Base-by-base conservation (phyloP, 768 basidiomycete genomes). In the Trametes maxima region DNA sequence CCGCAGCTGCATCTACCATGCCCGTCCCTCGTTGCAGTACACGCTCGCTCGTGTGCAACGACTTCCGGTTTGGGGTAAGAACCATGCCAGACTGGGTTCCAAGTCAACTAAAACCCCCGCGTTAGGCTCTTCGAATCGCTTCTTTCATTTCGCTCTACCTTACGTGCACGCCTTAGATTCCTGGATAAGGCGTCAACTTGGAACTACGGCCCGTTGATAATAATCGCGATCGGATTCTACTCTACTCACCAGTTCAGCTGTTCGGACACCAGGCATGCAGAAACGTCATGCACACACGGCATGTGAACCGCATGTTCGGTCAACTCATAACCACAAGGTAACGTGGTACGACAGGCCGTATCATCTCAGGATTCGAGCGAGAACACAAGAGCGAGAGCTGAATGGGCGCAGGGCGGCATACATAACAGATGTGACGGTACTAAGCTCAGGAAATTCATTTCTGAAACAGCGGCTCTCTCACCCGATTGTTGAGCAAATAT, bases 1-100 rank as follows among this genome's bases (percentile, higher is more conserved):
- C 57, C 57, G 57, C 57, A 58, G 57, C 57, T 39, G 17, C 57
- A 43, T 24, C 40, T 14, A 8, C 48, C 57, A 58, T 22, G 57
- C 57, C 35, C 33, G 25, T 10, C 22, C 57, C 57, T 28, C 57
- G 48, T 58, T 58, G 39, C 48, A 19, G 25, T 14, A n/a, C 39
- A 37, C 57, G 48, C 48, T 45, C 25, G 57, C 44, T 39, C 44
- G 48, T 39, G 56, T 48, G 57, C 24, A n/a, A 13, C 5, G 21
- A 6, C 22, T 37, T 13, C 57, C 57, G 17, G 17, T 49, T 36
- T 39, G 56, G 40, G 47, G 47, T 12, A 42, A 19, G 37, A 49
- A 40, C 16, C 12, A 39, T 25, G n/a, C 46, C 56, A 57, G 56
- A 46, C 12, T 40, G 39, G 39, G 39, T 46, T 46, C 19, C 16